Base-by-base conservation (phyloP, 2,329 filamentous ascomycete species). In the Bipolaris zeicola region DNA sequence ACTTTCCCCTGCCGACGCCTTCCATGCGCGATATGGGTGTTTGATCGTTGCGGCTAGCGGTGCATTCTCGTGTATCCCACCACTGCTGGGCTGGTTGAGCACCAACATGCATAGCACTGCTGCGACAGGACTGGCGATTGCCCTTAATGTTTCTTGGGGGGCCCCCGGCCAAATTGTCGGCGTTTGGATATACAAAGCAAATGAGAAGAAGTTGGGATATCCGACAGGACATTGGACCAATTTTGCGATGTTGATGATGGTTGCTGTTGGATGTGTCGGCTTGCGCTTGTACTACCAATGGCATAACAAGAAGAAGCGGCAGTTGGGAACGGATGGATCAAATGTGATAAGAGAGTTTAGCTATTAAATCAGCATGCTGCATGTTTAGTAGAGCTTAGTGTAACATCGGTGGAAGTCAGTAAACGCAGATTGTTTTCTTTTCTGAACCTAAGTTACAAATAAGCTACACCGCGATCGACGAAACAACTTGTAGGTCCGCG, bases 181-280 rank as follows among this genome's bases (percentile, higher is more conserved):
- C 0, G 87, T 90, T 1, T 91, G 87, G 87, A 90, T 90, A 59
- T 91, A 90, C 75, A 88, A 88, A 67, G 79, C 83, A 1, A 76
- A 83, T 10, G 87, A 91, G 72, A 82, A 81, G 16, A 71, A 76
- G 20, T 75, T 64, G 8, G 88, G 89, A 0, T 91, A 89, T 69
- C 87, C 87, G 0, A 90, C 87, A 0, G 89, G 89, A 0, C 88
- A 91, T 68, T 89, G 85, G 51, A 49, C 45, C 3, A 54, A 50
- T n/a, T 54, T 54, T 38, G 52, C 33, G 11, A 57, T 57, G 55
- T 34, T 54, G 18, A 20, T 57, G 11, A 54, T 57, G 55, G 55
- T 57, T 10, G 39, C 50, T 28, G 33, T 57, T 10, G 55, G 55
- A 1, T 57, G 55, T 49, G 24, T 54, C 10, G 55, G 55, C 2